phyloP scores from a whole-genome alignment of 2,329 filamentous ascomycete species.

The Penicillium polonicum region DNA sequence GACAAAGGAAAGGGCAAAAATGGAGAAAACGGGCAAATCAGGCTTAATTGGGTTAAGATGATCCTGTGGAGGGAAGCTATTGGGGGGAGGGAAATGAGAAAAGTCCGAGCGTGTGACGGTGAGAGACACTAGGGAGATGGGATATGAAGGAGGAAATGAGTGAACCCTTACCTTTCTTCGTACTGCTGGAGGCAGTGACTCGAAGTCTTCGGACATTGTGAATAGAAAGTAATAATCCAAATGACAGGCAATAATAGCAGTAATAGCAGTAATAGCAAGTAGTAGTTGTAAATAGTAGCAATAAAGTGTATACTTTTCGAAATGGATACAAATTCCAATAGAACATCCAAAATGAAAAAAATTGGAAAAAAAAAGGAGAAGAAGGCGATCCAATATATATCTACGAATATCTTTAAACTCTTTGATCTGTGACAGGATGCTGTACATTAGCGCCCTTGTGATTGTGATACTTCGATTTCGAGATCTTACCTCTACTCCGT shows the following conservation, averaged over 20 bases:
- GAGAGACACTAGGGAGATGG: neutral
- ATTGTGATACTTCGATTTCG: conserved; percentile 23
- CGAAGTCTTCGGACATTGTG: conserved; percentile 41
- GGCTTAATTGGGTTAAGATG: conserved; percentile 1
- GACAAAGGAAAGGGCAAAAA: neutral
- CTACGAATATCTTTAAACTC: neutral
- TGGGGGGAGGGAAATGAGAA: neutral
- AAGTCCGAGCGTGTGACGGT: conserved; percentile 3
- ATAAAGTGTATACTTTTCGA: too few species aligned
- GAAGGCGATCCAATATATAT: too few species aligned
- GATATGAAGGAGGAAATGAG: neutral
- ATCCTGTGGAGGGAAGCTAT: conserved; percentile 14
- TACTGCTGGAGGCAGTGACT: conserved; percentile 55
- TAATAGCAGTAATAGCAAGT: too few species aligned
- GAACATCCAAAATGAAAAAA: neutral
- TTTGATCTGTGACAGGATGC: conserved; percentile 4
- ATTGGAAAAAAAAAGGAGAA: too few species aligned
- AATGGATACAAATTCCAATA: neutral
- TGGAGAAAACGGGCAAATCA: neutral
- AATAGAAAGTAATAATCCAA: neutral
- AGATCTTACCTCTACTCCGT: neutral
- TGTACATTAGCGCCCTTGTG: conserved; percentile 11
- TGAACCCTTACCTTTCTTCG: conserved; percentile 56
- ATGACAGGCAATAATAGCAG: too few species aligned
- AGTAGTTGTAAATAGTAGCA: too few species aligned